phyloP scores from a whole-genome alignment of 345 rosid genomes.

The Populus ilicifolia region DNA sequence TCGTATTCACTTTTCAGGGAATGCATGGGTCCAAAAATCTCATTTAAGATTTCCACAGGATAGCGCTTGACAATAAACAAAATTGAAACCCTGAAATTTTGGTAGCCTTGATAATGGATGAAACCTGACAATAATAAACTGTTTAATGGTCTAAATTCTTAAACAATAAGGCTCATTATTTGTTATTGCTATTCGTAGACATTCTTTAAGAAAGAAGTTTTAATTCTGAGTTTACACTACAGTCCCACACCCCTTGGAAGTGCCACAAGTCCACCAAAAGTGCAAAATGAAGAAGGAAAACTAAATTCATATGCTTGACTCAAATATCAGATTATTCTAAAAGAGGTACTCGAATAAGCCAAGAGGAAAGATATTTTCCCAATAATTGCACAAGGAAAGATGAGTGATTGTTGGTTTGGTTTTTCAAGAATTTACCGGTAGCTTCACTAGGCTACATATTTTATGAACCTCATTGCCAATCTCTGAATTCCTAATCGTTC shows the following conservation, averaged over 20 bases:
- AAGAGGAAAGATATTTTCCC: not conserved
- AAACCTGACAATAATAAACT: not conserved
- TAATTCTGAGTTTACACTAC: not conserved
- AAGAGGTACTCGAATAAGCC: not conserved
- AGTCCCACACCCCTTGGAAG: not conserved
- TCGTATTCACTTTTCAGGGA: not conserved
- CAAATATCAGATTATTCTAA: not conserved
- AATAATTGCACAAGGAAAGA: not conserved
- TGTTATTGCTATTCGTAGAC: not conserved
- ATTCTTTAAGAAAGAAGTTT: not conserved
- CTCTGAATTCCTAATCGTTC: slow-evolving; percentile 53
- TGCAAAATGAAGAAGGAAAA: slow-evolving; percentile 1
- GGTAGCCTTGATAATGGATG: not conserved
- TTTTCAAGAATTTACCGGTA: slow-evolving; percentile 45
- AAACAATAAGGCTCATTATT: not conserved
- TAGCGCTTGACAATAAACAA: not conserved
- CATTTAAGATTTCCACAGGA: not conserved
- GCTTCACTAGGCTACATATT: slow-evolving; percentile 26
- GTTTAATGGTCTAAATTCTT: not conserved
- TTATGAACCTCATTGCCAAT: slow-evolving; percentile 45
- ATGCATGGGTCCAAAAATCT: not conserved
- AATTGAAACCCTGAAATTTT: not conserved
- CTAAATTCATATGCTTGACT: not conserved
- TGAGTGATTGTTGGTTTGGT: not conserved
- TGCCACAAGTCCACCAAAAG: not conserved